A percentile compares a stretch with the other conserved stretches of the same genome.
phyloP scores from a whole-genome alignment of 2,329 filamentous ascomycete genomes.

The Trichoderma afroharzianum region DNA sequence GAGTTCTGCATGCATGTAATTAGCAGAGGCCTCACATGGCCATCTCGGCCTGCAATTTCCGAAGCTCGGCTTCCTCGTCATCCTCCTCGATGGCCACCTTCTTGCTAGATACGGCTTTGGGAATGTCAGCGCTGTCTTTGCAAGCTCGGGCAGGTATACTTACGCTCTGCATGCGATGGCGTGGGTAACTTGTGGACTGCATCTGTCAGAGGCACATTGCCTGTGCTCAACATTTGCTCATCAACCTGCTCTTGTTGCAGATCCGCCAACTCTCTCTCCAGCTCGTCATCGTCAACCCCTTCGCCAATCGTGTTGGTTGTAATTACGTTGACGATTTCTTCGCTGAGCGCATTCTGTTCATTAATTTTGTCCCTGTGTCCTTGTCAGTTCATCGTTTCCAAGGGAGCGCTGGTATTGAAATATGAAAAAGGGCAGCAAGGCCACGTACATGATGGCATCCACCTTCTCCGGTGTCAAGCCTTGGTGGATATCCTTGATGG shows the following conservation, averaged over 20 bases:
- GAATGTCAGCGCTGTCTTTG: slow-evolving; percentile 8
- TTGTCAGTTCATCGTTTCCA: slow-evolving; percentile 28
- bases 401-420: not conserved
- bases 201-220: slow-evolving; percentile 76
- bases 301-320: slow-evolving; percentile 65
- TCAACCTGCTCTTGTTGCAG: slow-evolving; percentile 92
- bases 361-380: slow-evolving; percentile 73
- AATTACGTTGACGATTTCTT: slow-evolving; percentile 88
- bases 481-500: slow-evolving; percentile 91
- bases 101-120: slow-evolving; percentile 32
- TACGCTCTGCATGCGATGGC: slow-evolving; percentile 71
- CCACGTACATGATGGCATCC: slow-evolving; percentile 83
- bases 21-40: slow-evolving; percentile 64
- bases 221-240: slow-evolving; percentile 88
- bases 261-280: slow-evolving; percentile 80
- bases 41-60: slow-evolving; percentile 95
- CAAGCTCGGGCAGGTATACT: slow-evolving; percentile 37
- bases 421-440: not conserved
- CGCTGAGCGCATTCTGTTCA: slow-evolving; percentile 88
- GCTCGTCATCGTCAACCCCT: slow-evolving; percentile 76
- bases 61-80: slow-evolving; percentile 92
- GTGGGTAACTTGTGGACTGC: slow-evolving; percentile 73
- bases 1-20: not conserved
- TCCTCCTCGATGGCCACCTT: slow-evolving; percentile 65
- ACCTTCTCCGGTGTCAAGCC: slow-evolving; percentile 92